Conservation (phyloP, 2,329 filamentous ascomycete species). For the Pseudopithomyces chartarum region DNA sequence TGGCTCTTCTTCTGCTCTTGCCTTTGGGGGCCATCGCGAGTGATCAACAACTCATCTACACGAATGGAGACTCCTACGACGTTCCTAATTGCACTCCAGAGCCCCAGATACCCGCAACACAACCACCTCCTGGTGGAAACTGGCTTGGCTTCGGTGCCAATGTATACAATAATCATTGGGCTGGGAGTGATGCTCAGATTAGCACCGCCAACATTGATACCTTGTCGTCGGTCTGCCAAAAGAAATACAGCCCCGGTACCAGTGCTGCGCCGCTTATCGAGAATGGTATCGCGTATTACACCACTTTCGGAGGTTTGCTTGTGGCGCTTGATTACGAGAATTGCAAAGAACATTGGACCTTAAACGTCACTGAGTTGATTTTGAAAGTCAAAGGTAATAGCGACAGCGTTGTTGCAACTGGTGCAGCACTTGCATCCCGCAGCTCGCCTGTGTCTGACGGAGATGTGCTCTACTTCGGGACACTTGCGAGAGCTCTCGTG, state of each 20-base stretch:
- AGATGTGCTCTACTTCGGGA: conserved; percentile 1
- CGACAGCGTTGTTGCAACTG: neutral
- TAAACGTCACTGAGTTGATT: conserved; percentile 2
- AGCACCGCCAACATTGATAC: neutral
- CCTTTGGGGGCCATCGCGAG: neutral
- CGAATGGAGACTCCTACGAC: neutral
- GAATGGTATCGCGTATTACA: conserved; percentile 4
- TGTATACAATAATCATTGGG: conserved; percentile 7
- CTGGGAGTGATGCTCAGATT: neutral
- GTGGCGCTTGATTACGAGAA: conserved; percentile 3
- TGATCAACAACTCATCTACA: neutral
- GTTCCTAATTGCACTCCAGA: neutral
- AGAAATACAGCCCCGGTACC: neutral
- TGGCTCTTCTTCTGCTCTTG: neutral
- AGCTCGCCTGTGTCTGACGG: conserved; percentile 1
- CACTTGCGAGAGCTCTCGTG: conserved; percentile 1
- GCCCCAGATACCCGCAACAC: neutral
- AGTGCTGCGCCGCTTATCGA: conserved; percentile 1
- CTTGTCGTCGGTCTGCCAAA: neutral
- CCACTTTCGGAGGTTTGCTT: neutral
- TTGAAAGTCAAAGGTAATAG: conserved; percentile 2
- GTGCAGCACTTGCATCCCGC: neutral
- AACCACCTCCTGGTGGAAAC: conserved; percentile 1
- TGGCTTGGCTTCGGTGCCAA: conserved; percentile 4
- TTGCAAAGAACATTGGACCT: neutral